Percentiles rank a stretch among this genome's conserved stretches.
Evolutionary conservation across 192 early-diverging fungal species (phyloP).

Genomic region (Diversispora epigaea): DNA sequence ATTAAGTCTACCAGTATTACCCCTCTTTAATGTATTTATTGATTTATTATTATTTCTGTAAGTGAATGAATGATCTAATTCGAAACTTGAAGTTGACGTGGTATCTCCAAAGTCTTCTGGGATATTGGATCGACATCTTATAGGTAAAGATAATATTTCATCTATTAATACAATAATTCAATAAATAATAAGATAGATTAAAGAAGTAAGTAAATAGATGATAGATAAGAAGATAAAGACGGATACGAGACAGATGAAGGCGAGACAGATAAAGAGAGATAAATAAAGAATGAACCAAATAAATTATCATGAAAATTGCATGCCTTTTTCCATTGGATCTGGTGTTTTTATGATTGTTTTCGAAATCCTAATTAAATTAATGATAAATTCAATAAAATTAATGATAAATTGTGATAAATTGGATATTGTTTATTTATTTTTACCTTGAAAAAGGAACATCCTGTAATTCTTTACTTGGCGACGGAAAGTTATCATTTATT

Average conservation of each 20-base stretch:
- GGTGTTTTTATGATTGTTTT: neutral
- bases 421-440: neutral
- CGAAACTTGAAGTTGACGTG: neutral
- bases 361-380: neutral
- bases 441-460: conserved; percentile 12
- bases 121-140: neutral
- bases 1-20: neutral
- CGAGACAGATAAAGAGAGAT: no score
- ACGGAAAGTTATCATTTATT: neutral
- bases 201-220: no score
- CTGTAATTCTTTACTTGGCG: conserved; percentile 5
- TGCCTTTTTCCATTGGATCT: neutral
- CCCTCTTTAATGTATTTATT: neutral
- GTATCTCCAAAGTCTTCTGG: neutral
- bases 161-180: neutral
- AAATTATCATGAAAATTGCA: neutral
- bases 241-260: no score
- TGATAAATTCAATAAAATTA: neutral
- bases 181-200: no score
- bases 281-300: neutral
- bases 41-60: neutral
- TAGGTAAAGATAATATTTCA: neutral
- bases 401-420: neutral
- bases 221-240: no score
- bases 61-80: neutral